These are phyloP conservation scores for Arthrobotrys sphaeroides DNA, from an alignment of 2,329 filamentous ascomycete genomes.

Conservation along the genomic window DNA sequence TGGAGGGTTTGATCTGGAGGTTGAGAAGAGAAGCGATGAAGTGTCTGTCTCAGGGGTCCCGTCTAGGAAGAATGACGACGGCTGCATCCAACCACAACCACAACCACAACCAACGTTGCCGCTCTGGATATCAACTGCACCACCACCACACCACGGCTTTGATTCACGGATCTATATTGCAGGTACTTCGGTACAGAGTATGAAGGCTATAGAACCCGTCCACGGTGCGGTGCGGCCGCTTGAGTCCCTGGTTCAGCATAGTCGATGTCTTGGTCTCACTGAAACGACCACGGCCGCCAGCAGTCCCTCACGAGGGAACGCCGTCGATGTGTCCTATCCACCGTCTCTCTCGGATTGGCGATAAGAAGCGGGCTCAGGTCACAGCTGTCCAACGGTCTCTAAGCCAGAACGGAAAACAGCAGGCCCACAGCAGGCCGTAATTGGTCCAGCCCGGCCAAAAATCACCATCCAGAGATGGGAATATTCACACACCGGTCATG, in stretches of 20 bases:
- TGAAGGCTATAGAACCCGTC: too few species aligned
- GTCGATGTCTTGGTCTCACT: not conserved
- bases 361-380: constrained; percentile 40
- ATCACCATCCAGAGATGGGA: constrained; percentile 45
- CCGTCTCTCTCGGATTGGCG: constrained; percentile 32
- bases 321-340: constrained; percentile 29
- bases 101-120: not conserved
- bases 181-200: too few species aligned
- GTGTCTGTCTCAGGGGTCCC: constrained; percentile 51
- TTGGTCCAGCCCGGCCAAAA: constrained; percentile 32
- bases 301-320: constrained; percentile 13
- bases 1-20: constrained; percentile 15
- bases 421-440: constrained; percentile 26
- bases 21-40: constrained; percentile 52
- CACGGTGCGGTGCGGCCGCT: not conserved
- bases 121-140: not conserved
- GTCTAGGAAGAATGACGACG: constrained; percentile 36
- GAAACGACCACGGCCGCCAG: too few species aligned
- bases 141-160: too few species aligned
- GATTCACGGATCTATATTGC: too few species aligned
- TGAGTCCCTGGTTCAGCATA: not conserved
- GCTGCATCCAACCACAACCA: constrained; percentile 14
- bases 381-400: constrained; percentile 39
- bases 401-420: constrained; percentile 24
- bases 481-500: constrained; percentile 40